Evolutionary conservation across 2,329 filamentous ascomycete species (phyloP).

Genomic region (Parastagonospora avenae): DNA sequence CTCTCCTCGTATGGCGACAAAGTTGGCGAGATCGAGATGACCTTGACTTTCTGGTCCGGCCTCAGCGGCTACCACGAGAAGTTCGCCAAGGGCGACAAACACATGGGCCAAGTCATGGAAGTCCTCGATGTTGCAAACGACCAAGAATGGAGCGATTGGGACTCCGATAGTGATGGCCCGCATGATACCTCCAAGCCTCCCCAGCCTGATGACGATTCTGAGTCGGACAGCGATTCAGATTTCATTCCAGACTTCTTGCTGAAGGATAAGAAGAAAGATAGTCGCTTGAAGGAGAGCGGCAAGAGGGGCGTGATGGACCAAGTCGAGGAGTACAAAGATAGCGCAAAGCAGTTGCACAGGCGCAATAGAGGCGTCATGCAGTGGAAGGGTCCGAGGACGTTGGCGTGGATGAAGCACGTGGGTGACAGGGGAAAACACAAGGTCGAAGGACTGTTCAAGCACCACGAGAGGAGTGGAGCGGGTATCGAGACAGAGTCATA

Average conservation of each 20-base stretch:
- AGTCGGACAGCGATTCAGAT: constrained; percentile 13
- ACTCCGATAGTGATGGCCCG: constrained; percentile 32
- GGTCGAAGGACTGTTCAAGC: constrained; percentile 58
- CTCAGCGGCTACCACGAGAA: constrained; percentile 63
- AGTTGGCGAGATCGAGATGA: constrained; percentile 63
- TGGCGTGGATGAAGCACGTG: constrained; percentile 65
- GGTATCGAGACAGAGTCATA: constrained; percentile 71
- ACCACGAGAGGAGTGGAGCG: constrained; percentile 57
- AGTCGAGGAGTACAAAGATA: constrained; percentile 58
- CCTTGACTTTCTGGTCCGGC: constrained; percentile 65
- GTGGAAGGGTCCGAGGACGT: constrained; percentile 64
- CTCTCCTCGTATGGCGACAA: constrained; percentile 60
- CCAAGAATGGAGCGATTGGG: constrained; percentile 53
- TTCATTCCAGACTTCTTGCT: constrained; percentile 32
- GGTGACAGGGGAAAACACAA: constrained; percentile 57
- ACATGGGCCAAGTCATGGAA: constrained; percentile 66
- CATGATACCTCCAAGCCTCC: constrained; percentile 28
- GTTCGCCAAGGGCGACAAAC: constrained; percentile 60
- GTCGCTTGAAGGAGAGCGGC: constrained; percentile 36
- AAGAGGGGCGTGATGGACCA: constrained; percentile 57
- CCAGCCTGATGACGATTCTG: constrained; percentile 40
- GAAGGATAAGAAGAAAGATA: constrained; percentile 26
- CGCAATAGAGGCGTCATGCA: constrained; percentile 76
- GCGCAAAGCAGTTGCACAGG: constrained; percentile 35
- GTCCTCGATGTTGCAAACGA: constrained; percentile 67